Evolutionary conservation across 2,329 filamentous ascomycete species (phyloP), one percentile per base, ranked within the genome.

Genomic region (Epichloe sibirici): DNA sequence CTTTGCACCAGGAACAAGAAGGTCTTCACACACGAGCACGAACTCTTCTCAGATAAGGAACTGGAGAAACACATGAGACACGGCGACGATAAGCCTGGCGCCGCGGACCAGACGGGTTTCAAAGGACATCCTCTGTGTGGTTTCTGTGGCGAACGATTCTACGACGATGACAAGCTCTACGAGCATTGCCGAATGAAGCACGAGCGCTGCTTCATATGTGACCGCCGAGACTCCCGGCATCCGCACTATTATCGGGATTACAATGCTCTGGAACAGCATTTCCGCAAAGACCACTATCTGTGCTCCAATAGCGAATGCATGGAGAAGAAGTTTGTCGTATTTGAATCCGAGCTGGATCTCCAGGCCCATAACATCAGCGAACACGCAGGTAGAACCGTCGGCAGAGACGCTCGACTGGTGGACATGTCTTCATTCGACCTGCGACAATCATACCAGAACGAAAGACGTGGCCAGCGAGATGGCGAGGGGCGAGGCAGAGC

Each of bases 271-370:
- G 90, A 95, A 64, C 73, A 82, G 39, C 93, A 98, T 68, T 97
- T 97, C 65, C 78, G 80, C 57, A 84, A 84, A 59, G 90, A 93
- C 53, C 93, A 98, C 67, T 95, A 84, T 63, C 72, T 90, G 0
- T 98, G 93, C 64, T 68, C 80, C 6, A 90, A 98, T 61, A 76
- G 79, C 51, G 90, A 95, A 63, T 98, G 93, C 62, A 66, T 93
- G 63, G 93, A 97, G 61, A 95, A 95, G 78, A 97, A 96, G 66
- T 96, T 97, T 65, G 86, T 97, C 34, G 93, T 97, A 0, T 98
- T 98, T 60, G 88, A 89, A 52, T 90, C 90, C 0, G 88, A 96
- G 63, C 83, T 98, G 75, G 93, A 98, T 62, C 72, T 98, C 46
- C 95, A 97, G 66, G 93, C 86, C 3, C 93, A 98, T 69, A 88